Percentiles rank a stretch among this genome's conserved stretches.
Conservation (phyloP, 176 grass and related monocot species). For the Cenchrus purpureus region DNA sequence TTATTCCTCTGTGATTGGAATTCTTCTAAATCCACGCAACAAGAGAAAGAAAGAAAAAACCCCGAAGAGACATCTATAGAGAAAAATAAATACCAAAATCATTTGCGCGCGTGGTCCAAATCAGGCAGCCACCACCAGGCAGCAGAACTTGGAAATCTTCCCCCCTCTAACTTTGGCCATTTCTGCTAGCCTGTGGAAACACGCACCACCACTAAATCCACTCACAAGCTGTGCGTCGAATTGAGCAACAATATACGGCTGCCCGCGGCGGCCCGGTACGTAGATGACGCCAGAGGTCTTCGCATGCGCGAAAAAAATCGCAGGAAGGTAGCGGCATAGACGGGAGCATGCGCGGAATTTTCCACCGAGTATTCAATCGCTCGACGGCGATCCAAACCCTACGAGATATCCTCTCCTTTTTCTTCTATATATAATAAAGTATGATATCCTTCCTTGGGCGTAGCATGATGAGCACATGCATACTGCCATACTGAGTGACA, state of each 20-base stretch:
- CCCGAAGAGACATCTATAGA: not conserved
- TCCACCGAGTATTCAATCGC: not conserved
- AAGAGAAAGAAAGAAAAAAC: not conserved
- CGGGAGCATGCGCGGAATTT: not conserved
- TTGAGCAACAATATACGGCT: not conserved
- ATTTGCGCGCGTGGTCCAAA: not conserved
- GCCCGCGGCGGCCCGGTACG: not conserved
- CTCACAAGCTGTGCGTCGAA: not conserved
- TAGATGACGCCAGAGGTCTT: not conserved
- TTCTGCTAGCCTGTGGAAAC: not conserved
- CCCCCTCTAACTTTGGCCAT: not conserved
- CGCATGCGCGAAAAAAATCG: not conserved
- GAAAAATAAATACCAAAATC: not conserved
- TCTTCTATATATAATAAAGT: too few species aligned
- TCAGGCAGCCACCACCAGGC: not conserved
- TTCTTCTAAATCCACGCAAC: not conserved
- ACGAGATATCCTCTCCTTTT: not conserved
- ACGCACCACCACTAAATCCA: not conserved
- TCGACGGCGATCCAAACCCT: not conserved
- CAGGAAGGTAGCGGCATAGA: not conserved
- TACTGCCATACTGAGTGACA: too few species aligned
- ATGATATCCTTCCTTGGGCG: too few species aligned
- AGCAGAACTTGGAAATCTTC: conserved; percentile 1
- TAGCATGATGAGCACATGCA: not conserved
- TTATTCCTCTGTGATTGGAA: not conserved